Evolutionary conservation across 305 asterid species (phyloP).

Genomic region (Fraxinus latifolia): DNA sequence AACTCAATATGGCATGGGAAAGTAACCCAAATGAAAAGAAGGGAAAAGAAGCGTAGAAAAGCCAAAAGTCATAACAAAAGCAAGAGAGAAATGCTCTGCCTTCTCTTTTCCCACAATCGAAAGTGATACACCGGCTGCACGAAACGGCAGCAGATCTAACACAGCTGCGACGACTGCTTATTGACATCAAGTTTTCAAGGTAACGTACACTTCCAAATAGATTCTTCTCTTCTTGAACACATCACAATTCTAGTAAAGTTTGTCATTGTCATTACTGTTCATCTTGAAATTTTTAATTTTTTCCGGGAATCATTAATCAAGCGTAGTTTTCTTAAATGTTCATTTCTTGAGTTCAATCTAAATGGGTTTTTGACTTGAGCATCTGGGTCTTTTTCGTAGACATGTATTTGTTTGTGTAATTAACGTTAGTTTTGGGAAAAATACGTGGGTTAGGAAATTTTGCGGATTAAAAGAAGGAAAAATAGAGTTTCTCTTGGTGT

Average conservation of each 20-base stretch:
- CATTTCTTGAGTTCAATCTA: constrained; percentile 3
- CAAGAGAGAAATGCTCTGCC: neutral
- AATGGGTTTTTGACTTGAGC: constrained; percentile 6
- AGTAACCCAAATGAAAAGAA: too few relatives aligned
- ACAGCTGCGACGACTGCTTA: neutral
- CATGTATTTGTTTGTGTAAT: neutral
- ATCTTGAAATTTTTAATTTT: neutral
- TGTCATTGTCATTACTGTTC: neutral
- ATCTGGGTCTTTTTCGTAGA: neutral
- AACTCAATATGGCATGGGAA: too few relatives aligned
- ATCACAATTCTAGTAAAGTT: constrained; percentile 1
- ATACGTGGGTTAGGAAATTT: neutral
- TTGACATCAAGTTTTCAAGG: constrained; percentile 4
- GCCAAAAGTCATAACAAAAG: neutral
- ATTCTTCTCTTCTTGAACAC: neutral
- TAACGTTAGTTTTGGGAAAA: neutral
- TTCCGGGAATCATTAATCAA: neutral
- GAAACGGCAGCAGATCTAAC: constrained; percentile 1
- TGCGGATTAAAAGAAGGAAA: neutral
- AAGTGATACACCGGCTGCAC: constrained; percentile 20
- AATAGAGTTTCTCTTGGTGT: neutral
- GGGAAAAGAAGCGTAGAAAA: neutral
- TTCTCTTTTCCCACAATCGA: neutral
- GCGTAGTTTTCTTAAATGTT: neutral
- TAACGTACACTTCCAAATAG: neutral